Evolutionary conservation across 2,329 filamentous ascomycete genomes (phyloP), one percentile per base, ranked within the genome.

Genomic region (Blastomyces parvus): DNA sequence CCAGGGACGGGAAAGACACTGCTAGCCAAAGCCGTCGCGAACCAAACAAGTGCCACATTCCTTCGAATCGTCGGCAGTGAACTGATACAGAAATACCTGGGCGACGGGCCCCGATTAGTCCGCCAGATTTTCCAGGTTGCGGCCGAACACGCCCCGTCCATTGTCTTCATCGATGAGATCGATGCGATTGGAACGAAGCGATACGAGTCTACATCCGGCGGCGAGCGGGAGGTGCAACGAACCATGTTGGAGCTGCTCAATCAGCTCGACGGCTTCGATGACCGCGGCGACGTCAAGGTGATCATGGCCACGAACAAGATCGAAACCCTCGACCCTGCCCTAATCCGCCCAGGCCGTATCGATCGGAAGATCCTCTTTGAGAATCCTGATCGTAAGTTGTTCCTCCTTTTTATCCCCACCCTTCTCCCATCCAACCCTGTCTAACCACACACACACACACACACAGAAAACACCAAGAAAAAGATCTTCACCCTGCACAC

Each of bases 301-400:
- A 93, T 99, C 77, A 97, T 99, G 92, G 95, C 94, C 14, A 99
- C 94, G 69, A 99, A 99, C 86, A 99, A 99, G 85, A 99, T 99
- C 69, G 95, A 99, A 70, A 96, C 91, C 3, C 83, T 99, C 36
- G 95, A 99, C 73, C 94, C 94, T 62, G 94, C 94, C 22, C 83
- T 99, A 69, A 99, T 99, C 74, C 88, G 94, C 69, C 94, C 94
- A 55, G 94, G 94, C 67, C 92, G 94, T 83, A 99, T 99, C 76
- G 94, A 99, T 78, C 88, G 94, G 71, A 99, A 99, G 85, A 99
- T 99, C 74, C 80, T 88, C 67, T 88, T 88, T 67, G 86, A 88
- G 78, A 88, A 87, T 71, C 86, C 86, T 30, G 86, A 88, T 70
- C 85, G 83, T 86, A 77, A 78, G 83, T 78, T 50, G 62, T 36